Evolutionary conservation across 2,329 filamentous ascomycete species (phyloP).

Genomic region (Pseudovirgaria hyperparasitica): DNA sequence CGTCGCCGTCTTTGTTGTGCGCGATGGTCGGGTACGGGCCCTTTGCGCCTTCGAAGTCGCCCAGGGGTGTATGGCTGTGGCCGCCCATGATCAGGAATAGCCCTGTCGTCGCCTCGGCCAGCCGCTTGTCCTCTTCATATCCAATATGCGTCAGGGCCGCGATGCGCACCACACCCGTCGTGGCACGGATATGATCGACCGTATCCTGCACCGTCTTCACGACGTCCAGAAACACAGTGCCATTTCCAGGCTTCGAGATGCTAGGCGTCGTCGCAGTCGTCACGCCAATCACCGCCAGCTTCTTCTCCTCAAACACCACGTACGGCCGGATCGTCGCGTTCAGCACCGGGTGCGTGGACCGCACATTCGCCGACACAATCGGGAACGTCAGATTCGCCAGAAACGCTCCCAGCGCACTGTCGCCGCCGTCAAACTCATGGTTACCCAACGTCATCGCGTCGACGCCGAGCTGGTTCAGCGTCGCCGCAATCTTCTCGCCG

Average conservation of each 20-base stretch:
- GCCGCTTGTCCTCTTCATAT: slow-evolving; percentile 49
- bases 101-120: slow-evolving; percentile 47
- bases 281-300: slow-evolving; percentile 50
- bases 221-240: slow-evolving; percentile 46
- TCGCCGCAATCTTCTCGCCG: slow-evolving; percentile 55
- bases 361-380: slow-evolving; percentile 49
- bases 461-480: slow-evolving; percentile 52
- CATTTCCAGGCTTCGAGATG: slow-evolving; percentile 45
- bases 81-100: slow-evolving; percentile 58
- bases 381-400: slow-evolving; percentile 53
- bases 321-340: slow-evolving; percentile 54
- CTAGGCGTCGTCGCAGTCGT: slow-evolving; percentile 47
- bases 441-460: slow-evolving; percentile 57
- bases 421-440: slow-evolving; percentile 54
- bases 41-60: slow-evolving; percentile 43
- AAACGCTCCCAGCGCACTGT: slow-evolving; percentile 49
- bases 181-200: slow-evolving; percentile 48
- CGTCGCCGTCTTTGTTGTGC: slow-evolving; percentile 47
- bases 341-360: slow-evolving; percentile 45
- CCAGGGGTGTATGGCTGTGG: slow-evolving; percentile 46
- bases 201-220: slow-evolving; percentile 47
- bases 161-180: slow-evolving; percentile 50
- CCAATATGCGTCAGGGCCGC: slow-evolving; percentile 56
- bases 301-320: slow-evolving; percentile 48
- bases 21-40: slow-evolving; percentile 53